phyloP scores from a whole-genome alignment of 805 yeast genomes.

The Torulaspora maleeae region DNA sequence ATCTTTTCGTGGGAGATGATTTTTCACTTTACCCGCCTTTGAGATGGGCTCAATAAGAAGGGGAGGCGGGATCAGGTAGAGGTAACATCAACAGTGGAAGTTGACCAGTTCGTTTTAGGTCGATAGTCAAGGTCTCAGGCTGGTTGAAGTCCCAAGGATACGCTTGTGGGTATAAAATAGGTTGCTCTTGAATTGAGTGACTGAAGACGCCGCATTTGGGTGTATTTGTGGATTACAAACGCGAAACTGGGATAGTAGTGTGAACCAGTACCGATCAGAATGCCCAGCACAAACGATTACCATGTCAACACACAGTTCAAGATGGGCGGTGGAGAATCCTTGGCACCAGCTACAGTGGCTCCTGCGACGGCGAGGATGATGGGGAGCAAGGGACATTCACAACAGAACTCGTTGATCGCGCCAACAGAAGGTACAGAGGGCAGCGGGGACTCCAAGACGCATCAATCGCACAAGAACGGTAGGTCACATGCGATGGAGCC shows the following conservation, averaged over 20 bases:
- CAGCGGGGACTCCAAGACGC: slow-evolving; percentile 5
- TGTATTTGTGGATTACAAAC: not conserved
- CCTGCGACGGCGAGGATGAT: slow-evolving; percentile 37
- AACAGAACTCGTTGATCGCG: slow-evolving; percentile 22
- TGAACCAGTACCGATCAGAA: not conserved
- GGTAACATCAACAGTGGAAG: not conserved
- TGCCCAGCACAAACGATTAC: slow-evolving; percentile 29
- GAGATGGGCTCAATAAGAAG: not conserved
- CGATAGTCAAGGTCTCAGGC: not conserved
- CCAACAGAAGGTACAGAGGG: slow-evolving; percentile 22
- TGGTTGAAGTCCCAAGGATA: not conserved
- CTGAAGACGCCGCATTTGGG: not conserved
- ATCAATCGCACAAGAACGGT: slow-evolving; percentile 13
- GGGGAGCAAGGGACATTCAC: slow-evolving; percentile 22
- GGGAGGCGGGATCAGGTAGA: slow-evolving; percentile 3
- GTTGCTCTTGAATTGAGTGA: not conserved
- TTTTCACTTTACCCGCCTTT: slow-evolving; percentile 2
- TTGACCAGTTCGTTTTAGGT: not conserved
- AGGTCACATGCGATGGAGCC: slow-evolving; percentile 14
- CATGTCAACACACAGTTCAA: slow-evolving; percentile 30
- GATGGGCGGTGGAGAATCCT: slow-evolving; percentile 24
- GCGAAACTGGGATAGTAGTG: not conserved
- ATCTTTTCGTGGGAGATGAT: not conserved
- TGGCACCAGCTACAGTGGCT: slow-evolving; percentile 22
- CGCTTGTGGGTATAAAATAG: not conserved